phyloP scores from a whole-genome alignment of 192 early-diverging fungal species.

The Coemansia pectinata region DNA sequence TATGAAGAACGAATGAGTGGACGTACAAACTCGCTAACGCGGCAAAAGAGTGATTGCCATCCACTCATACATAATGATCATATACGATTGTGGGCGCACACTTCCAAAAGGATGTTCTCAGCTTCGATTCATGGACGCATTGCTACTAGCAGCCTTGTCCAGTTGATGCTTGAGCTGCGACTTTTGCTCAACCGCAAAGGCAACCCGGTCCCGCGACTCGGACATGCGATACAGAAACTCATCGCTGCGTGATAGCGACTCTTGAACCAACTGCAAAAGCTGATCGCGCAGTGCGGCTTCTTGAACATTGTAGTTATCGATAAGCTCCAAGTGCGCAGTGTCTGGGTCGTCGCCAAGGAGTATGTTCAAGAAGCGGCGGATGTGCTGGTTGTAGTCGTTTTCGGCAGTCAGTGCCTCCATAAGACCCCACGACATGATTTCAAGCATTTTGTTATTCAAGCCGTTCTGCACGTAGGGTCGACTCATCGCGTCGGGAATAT shows the following conservation, averaged over 20 bases:
- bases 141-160: conserved; percentile 17
- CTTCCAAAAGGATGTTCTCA: not conserved
- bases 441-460: conserved; percentile 46
- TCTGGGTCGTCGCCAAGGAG: conserved; percentile 51
- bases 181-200: conserved; percentile 45
- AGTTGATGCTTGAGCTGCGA: conserved; percentile 41
- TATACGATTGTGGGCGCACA: not conserved
- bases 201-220: conserved; percentile 42
- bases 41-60: not conserved
- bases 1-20: not conserved
- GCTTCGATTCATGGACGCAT: not conserved
- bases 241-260: conserved; percentile 49
- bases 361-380: conserved; percentile 51
- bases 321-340: conserved; percentile 40
- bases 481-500: conserved; percentile 41
- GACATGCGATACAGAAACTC: conserved; percentile 49
- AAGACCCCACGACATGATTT: conserved; percentile 48
- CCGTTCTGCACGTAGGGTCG: conserved; percentile 45
- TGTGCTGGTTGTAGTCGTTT: conserved; percentile 55
- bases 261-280: conserved; percentile 45
- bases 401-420: conserved; percentile 47
- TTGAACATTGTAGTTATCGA: conserved; percentile 37
- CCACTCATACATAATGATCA: not conserved
- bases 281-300: conserved; percentile 36
- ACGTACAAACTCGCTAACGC: not conserved